Percentiles rank a stretch among this genome's conserved stretches.
These are phyloP conservation scores for Sergeia podlipaevii DNA, from an alignment of 208 protist species.

Conservation along the genomic window DNA sequence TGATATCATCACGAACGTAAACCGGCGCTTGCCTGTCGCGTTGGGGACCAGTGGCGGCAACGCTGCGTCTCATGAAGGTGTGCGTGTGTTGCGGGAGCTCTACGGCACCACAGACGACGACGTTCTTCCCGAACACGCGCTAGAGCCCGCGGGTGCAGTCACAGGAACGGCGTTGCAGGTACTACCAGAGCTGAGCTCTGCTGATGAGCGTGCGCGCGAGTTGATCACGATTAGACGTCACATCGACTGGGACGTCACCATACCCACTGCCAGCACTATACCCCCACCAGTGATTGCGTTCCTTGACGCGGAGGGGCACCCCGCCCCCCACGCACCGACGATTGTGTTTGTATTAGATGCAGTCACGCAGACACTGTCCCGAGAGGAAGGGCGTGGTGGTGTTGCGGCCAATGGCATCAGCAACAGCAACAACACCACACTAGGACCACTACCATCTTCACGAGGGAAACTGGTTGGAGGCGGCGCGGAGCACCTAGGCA, in stretches of 20 bases:
- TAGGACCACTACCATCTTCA: neutral
- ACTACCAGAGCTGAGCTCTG: constrained; percentile 31
- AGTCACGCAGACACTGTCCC: constrained; percentile 16
- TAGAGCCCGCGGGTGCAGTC: too few species aligned
- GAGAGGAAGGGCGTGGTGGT: neutral
- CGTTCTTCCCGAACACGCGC: constrained; percentile 13
- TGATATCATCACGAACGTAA: too few species aligned
- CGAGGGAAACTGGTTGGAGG: neutral
- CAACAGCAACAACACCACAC: constrained; percentile 2
- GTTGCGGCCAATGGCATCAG: neutral
- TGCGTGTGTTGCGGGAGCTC: constrained; percentile 27
- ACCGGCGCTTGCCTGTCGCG: too few species aligned
- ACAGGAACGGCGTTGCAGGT: constrained; percentile 23
- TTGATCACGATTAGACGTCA: constrained; percentile 27
- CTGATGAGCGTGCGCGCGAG: constrained; percentile 32
- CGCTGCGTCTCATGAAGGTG: constrained; percentile 6
- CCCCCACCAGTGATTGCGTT: constrained; percentile 57
- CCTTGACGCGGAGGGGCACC: constrained; percentile 26
- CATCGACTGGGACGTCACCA: constrained; percentile 55
- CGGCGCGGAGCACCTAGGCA: too few species aligned
- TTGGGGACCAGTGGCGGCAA: neutral
- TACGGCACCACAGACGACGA: constrained; percentile 46
- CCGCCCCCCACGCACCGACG: constrained; percentile 9
- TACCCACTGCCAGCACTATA: constrained; percentile 33
- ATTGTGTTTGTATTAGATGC: constrained; percentile 29